Evolutionary conservation across 345 rosid genomes (phyloP), one percentile per base, ranked within the genome.

Genomic region (Salix arbutifolia): DNA sequence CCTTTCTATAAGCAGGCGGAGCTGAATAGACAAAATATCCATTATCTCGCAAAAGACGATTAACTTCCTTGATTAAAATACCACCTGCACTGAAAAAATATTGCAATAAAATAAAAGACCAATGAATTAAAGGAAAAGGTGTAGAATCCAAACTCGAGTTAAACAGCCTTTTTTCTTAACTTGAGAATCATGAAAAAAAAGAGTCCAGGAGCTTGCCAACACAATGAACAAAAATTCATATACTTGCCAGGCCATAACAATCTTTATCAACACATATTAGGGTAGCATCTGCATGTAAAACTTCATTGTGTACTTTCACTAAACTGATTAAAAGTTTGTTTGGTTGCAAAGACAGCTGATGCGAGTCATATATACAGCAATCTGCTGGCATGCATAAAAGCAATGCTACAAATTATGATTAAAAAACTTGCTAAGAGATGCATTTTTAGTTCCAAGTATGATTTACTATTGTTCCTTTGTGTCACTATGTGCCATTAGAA

Each of bases 21-120:
- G 98, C 92, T 1, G 98, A 93, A 86, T 93, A 96, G 74, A 92
- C 90, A 70, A 96, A 96, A 83, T 89, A 92, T 69, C 99, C 99
- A 74, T 90, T 87, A 58, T 90, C 85, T 75, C 92, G 88, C 68
- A 93, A 87, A 74, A 93, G 83, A 73, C 98, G 94, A 80, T 87
- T 83, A 79, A 92, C 85, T 90, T 96, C 98, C 86, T 93, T 92
- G 71, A 96, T 94, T 77, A 96, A 86, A 79, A 93, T 92, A 28
- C 98, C 99, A 87, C 87, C 99, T 92, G 86, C 76, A 52, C 62
- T 69, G 78, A 77, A 71, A 60, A 9, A 35, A 68, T 28, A 44
- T 2, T 42, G 52, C 2, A 40, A 76, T 67, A 8, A 40, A 23
- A 74, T 52, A 48, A 17, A 17, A 2, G n/a, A 8, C 46, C 62